phyloP scores from a whole-genome alignment of 345 rosid species.

The Hypericum androsaemum region DNA sequence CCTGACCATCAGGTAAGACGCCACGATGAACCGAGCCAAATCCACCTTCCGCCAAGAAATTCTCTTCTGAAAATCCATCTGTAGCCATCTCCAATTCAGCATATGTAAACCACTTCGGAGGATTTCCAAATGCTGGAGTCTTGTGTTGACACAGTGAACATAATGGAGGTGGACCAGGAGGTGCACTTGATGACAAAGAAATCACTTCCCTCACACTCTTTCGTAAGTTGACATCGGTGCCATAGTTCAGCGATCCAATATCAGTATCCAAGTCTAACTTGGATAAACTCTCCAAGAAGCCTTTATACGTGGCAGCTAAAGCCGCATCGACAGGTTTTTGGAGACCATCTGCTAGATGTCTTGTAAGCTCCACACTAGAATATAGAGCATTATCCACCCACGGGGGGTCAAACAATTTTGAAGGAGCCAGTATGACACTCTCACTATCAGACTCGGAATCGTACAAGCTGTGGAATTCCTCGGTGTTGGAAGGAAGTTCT shows the following conservation, averaged over 20 bases:
- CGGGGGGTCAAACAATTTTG: constrained; percentile 12
- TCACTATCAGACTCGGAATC: constrained; percentile 3
- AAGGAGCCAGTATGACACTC: constrained; percentile 1
- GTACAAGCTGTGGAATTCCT: not conserved
- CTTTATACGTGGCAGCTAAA: constrained; percentile 29
- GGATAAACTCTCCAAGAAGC: constrained; percentile 2
- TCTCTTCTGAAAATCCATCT: constrained; percentile 1
- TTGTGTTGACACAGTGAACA: constrained; percentile 6
- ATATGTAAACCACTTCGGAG: constrained; percentile 7
- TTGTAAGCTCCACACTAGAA: constrained; percentile 12
- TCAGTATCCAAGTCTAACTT: not conserved
- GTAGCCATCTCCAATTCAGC: constrained; percentile 2
- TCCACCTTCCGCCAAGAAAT: constrained; percentile 5
- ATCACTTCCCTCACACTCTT: constrained; percentile 7
- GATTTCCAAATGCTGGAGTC: constrained; percentile 6
- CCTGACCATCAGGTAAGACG: constrained; percentile 1
- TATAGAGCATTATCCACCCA: constrained; percentile 10
- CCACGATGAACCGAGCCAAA: constrained; percentile 1
- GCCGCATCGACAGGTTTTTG: constrained; percentile 19
- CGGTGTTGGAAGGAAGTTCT: not conserved
- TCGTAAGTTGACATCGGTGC: not conserved
- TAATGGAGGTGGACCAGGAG: constrained; percentile 3
- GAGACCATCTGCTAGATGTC: constrained; percentile 3
- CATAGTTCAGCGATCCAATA: not conserved
- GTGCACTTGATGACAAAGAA: not conserved